Percentiles rank a stretch among this genome's conserved stretches.
Conservation (phyloP, 495 filamentous ascomycete species). For the Cercophora sp. region DNA sequence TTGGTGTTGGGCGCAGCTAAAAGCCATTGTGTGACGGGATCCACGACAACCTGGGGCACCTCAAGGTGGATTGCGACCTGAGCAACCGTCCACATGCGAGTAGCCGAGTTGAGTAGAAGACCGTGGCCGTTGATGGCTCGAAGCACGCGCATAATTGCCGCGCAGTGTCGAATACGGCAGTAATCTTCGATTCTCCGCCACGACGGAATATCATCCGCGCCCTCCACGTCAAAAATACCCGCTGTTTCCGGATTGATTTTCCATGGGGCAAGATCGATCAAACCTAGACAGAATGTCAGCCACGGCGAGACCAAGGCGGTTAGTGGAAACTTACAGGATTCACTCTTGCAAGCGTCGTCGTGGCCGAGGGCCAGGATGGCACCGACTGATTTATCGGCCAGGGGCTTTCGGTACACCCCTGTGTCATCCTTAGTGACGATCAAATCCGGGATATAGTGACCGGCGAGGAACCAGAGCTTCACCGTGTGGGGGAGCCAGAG, state of each 20-base stretch:
- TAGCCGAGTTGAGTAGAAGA: slow-evolving; percentile 58
- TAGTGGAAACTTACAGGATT: slow-evolving; percentile 10
- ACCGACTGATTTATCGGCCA: slow-evolving; percentile 25
- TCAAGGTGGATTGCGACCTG: slow-evolving; percentile 56
- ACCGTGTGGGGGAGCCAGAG: slow-evolving; percentile 55
- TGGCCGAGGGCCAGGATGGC: slow-evolving; percentile 27
- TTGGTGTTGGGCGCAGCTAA: slow-evolving; percentile 36
- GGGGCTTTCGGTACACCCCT: slow-evolving; percentile 4
- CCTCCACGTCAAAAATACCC: slow-evolving; percentile 24
- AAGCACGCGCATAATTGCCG: slow-evolving; percentile 57
- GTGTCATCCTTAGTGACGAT: slow-evolving; percentile 8
- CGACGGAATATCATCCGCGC: slow-evolving; percentile 23
- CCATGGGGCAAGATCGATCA: slow-evolving; percentile 13
- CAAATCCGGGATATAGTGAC: slow-evolving; percentile 32
- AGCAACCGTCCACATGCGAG: slow-evolving; percentile 60
- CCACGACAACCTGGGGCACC: slow-evolving; percentile 39
- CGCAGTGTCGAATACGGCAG: slow-evolving; percentile 55
- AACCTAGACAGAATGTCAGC: slow-evolving; percentile 3
- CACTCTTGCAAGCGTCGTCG: slow-evolving; percentile 28
- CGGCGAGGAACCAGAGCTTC: slow-evolving; percentile 45
- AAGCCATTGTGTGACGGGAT: slow-evolving; percentile 40
- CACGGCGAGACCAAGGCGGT: background rate
- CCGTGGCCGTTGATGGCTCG: slow-evolving; percentile 46
- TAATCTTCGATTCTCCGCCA: slow-evolving; percentile 50
- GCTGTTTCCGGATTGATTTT: slow-evolving; percentile 1